phyloP scores from a whole-genome alignment of 2,329 filamentous ascomycete genomes.

The Pyrenophora tritici-repentis region DNA sequence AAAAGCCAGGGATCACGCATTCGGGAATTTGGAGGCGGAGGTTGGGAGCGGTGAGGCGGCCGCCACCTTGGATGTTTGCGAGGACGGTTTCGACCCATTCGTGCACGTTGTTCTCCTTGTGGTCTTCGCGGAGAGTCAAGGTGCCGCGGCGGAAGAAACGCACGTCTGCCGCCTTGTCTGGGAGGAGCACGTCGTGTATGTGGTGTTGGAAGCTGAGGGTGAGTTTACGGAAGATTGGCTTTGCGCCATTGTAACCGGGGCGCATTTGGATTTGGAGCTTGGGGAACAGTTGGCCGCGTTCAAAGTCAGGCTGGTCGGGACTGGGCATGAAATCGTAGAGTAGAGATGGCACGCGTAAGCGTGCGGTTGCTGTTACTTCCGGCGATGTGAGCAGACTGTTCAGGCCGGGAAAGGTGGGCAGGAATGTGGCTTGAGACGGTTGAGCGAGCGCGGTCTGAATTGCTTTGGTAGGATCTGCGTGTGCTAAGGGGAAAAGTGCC shows the following conservation, averaged over 20 bases:
- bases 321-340: conserved; percentile 32
- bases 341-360: conserved; percentile 20
- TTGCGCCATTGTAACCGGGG: conserved; percentile 14
- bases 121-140: conserved; percentile 17
- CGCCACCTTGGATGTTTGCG: conserved; percentile 36
- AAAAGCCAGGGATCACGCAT: conserved; percentile 31
- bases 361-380: conserved; percentile 10
- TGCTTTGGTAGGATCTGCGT: conserved; percentile 3
- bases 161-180: conserved; percentile 35
- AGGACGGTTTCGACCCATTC: conserved; percentile 23
- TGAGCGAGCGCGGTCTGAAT: background rate
- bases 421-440: conserved; percentile 18
- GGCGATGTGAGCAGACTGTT: conserved; percentile 27
- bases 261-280: conserved; percentile 31
- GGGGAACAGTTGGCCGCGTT: conserved; percentile 26
- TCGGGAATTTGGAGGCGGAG: conserved; percentile 36
- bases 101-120: conserved; percentile 20
- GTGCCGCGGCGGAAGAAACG: conserved; percentile 28
- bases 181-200: conserved; percentile 38
- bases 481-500: conserved; percentile 25
- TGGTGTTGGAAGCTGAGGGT: conserved; percentile 29
- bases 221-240: conserved; percentile 25
- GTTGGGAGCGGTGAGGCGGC: conserved; percentile 34
- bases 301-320: conserved; percentile 17
- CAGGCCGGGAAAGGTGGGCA: conserved; percentile 27